Evolutionary conservation across 2,329 filamentous ascomycete species (phyloP).

Genomic region (Colletotrichum sansevieriae): DNA sequence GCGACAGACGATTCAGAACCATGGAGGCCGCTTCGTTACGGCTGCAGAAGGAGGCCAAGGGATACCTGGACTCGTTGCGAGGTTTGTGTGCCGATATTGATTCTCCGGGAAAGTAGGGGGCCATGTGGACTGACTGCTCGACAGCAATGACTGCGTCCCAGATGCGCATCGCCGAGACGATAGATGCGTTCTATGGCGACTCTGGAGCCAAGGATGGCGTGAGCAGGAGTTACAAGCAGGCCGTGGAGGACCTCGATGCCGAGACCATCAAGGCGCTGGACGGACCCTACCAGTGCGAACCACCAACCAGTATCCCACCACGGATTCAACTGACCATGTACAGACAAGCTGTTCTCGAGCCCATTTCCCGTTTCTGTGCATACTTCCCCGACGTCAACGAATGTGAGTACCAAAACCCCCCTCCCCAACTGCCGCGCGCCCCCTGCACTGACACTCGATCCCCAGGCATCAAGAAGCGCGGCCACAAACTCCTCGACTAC

Average conservation of each 20-base stretch:
- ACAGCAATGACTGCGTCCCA: slow-evolving; percentile 98
- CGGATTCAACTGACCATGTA: slow-evolving; percentile 42
- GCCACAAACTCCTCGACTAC: slow-evolving; percentile 98
- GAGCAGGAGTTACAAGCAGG: slow-evolving; percentile 96
- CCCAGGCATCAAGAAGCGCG: slow-evolving; percentile 94
- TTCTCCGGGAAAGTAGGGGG: neutral
- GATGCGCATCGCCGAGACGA: slow-evolving; percentile 99
- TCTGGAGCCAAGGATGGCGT: slow-evolving; percentile 95
- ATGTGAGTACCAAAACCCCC: slow-evolving; percentile 66
- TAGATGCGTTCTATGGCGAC: slow-evolving; percentile 99
- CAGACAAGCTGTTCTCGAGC: slow-evolving; percentile 92
- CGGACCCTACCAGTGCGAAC: slow-evolving; percentile 83
- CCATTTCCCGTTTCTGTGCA: slow-evolving; percentile 94
- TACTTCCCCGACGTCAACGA: slow-evolving; percentile 99
- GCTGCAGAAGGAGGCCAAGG: slow-evolving; percentile 97
- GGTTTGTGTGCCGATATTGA: slow-evolving; percentile 60
- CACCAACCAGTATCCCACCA: too few species aligned
- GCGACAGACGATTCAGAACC: slow-evolving; percentile 86
- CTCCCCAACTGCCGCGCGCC: neutral
- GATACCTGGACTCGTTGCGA: slow-evolving; percentile 95
- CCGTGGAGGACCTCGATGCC: slow-evolving; percentile 95
- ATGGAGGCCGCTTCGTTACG: slow-evolving; percentile 96
- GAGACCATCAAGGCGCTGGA: slow-evolving; percentile 99
- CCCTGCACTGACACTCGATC: neutral
- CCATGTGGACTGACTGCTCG: slow-evolving; percentile 35